Base-by-base conservation (phyloP, 306 rosid genomes). In the Gynostemma pentaphyllum region DNA sequence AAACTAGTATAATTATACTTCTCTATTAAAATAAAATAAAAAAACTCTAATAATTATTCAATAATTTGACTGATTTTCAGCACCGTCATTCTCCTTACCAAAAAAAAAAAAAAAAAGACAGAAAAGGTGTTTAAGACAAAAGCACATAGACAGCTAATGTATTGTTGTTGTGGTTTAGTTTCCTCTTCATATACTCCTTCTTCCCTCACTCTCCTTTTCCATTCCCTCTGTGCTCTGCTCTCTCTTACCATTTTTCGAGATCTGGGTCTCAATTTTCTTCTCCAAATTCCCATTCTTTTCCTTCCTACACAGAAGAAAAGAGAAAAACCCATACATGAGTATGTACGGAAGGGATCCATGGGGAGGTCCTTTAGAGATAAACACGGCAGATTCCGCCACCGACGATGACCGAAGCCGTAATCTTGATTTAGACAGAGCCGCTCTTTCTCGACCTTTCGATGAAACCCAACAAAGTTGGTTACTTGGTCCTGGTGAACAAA, bases 381-480 rank as follows among this genome's bases (percentile, higher is more conserved):
- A 92, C 72, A 74, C 92, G 1, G 89, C 89, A 1, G 99, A 94
- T 59, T 88, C 95, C 0, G 90, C 99, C 64, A 88, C 90, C 67
- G 97, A 94, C 75, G 99, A 94, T 39, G 99, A 94, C 18, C 87
- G 97, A 46, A 88, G 99, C 79, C 85, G 97, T 15, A 94, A 94
- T 50, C 74, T 88, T 54, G 99, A 94, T 29, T 69, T 84, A 9
- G 99, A 94, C 62, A 72, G 87, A 65, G 99, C 97, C 3, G 99
- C 99, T 28, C 73, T 88, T 11, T 86, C 99, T 0, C 88, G 97
- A 4, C 97, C 95, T 0, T 55, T 94, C 6, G 99, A 94, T 12
- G 99, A 94, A 80, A 94, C 99, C 4, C 99, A 94, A 74, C 97
- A 94, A 75, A 94, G 99, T 68, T 94, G 99, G 99, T 75, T 94